Evolutionary conservation across 495 filamentous ascomycete species (phyloP).

Genomic region (Penicillium macrosclerotiorum): DNA sequence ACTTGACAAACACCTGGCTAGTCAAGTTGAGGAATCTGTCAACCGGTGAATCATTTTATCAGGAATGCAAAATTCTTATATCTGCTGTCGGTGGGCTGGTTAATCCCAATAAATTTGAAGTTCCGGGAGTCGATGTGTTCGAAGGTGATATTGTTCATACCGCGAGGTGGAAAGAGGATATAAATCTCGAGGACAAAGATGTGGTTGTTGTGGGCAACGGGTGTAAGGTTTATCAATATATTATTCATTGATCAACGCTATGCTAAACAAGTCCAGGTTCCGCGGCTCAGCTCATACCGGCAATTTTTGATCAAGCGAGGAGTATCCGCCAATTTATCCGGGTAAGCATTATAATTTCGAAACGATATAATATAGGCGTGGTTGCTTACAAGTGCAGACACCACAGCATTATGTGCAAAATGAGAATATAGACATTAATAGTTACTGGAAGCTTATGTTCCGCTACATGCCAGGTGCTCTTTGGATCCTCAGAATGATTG

Average conservation of each 20-base stretch:
- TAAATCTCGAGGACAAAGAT: constrained; percentile 43
- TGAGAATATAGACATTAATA: not conserved
- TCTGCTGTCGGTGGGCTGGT: constrained; percentile 43
- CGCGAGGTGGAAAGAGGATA: constrained; percentile 47
- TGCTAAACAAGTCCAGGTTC: constrained; percentile 4
- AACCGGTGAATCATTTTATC: constrained; percentile 11
- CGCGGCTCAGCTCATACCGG: constrained; percentile 35
- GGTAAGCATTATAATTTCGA: constrained; percentile 10
- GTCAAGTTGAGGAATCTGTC: constrained; percentile 16
- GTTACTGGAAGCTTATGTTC: not conserved
- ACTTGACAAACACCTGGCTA: constrained; percentile 15
- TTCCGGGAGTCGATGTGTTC: constrained; percentile 30
- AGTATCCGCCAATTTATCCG: constrained; percentile 56
- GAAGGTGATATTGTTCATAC: constrained; percentile 53
- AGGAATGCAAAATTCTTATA: constrained; percentile 48
- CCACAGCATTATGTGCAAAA: constrained; percentile 1
- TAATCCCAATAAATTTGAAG: constrained; percentile 6
- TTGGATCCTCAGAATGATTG: not conserved
- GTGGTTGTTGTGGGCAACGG: constrained; percentile 61
- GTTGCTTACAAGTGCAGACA: not conserved
- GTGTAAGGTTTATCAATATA: constrained; percentile 27
- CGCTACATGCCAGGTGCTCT: constrained; percentile 2
- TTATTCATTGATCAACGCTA: not conserved
- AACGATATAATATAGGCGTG: no score
- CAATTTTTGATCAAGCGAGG: constrained; percentile 37